A percentile compares a stretch with the other conserved stretches of the same genome.
phyloP scores from a whole-genome alignment of 306 rosid genomes.

The Citrullus colocynthis region DNA sequence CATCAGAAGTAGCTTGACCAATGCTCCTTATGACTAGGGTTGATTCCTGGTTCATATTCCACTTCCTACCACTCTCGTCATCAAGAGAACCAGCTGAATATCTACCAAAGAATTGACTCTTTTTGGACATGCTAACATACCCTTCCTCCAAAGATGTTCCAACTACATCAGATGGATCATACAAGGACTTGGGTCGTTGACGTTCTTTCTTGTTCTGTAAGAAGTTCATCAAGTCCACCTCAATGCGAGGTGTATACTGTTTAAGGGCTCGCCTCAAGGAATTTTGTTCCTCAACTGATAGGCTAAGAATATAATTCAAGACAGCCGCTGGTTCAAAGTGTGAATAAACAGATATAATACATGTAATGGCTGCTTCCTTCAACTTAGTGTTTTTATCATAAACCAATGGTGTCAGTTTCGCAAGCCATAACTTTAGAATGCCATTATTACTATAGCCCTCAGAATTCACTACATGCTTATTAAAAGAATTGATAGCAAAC shows the following conservation, averaged over 20 bases:
- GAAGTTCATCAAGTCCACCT: slow-evolving; percentile 86
- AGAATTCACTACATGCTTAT: slow-evolving; percentile 62
- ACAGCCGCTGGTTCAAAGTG: slow-evolving; percentile 85
- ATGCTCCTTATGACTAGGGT: slow-evolving; percentile 29
- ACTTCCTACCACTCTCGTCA: slow-evolving; percentile 72
- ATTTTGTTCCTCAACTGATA: slow-evolving; percentile 94
- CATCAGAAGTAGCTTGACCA: slow-evolving; percentile 58
- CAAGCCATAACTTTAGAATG: slow-evolving; percentile 88
- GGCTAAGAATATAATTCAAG: slow-evolving; percentile 78
- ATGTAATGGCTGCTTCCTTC: slow-evolving; percentile 89
- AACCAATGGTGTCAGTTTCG: slow-evolving; percentile 77
- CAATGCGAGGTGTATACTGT: slow-evolving; percentile 95
- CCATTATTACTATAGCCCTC: slow-evolving; percentile 85
- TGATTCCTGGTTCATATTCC: slow-evolving; percentile 78
- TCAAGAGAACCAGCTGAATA: slow-evolving; percentile 85
- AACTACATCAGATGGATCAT: slow-evolving; percentile 77
- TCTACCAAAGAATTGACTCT: slow-evolving; percentile 55
- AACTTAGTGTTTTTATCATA: slow-evolving; percentile 85
- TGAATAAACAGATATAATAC: slow-evolving; percentile 91
- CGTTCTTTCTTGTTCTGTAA: slow-evolving; percentile 94
- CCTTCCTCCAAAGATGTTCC: slow-evolving; percentile 97
- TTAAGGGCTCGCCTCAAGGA: slow-evolving; percentile 93
- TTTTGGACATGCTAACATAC: slow-evolving; percentile 56
- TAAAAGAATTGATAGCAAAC: slow-evolving; percentile 76
- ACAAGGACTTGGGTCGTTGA: slow-evolving; percentile 67